Base-by-base conservation (phyloP, 208 protist genomes). In the Trypanosoma rangeli region DNA sequence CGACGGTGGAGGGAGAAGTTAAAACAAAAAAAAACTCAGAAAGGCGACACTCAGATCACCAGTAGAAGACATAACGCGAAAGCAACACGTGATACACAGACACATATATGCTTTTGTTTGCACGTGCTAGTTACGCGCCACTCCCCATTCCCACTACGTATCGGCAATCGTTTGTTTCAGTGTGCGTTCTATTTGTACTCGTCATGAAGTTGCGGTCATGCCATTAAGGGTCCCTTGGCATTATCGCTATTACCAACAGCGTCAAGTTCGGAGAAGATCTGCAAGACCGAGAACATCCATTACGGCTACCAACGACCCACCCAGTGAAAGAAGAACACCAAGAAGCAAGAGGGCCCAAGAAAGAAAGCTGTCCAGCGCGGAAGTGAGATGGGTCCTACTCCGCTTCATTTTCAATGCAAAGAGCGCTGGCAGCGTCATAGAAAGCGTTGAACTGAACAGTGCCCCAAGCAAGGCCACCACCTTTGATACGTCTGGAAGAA, bases 371-470 rank as follows among this genome's bases (percentile, higher is more conserved):
- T 93, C 87, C 3, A 79, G 48, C 28, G 62, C 76, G 28, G 67
- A 31, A 10, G 82, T 89, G 37, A 90, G 69, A 61, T 91, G 89
- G 13, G 87, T 86, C 28, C 83, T 80, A 29, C 75, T 74, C 55
- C 60, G 42, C 15, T 76, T 78, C 87, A 93, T 93, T 62, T 83
- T 68, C 49, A 91, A 75, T n/a, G 87, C 74, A 54, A 93, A 91
- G 9, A 93, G 58, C 39, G 84, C 82, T 42, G 87, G 87, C 29
- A 93, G 82, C 9, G 83, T 93, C 85, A 93, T 89, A 60, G 80
- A 86, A n/a, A 93, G 79, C 9, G 84, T 88, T 29, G 87, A 78
- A 62, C 87, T 93, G 73, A 90, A 89, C 20, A 90, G 56, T 15
- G 85, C 77, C 28, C 87, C 87, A 22, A 91, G 74, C 24, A 93